A percentile compares a stretch with the other conserved stretches of the same genome.
Evolutionary conservation across 108 stramenopile genomes (phyloP).

Genomic region (Nitzschia putrida): DNA sequence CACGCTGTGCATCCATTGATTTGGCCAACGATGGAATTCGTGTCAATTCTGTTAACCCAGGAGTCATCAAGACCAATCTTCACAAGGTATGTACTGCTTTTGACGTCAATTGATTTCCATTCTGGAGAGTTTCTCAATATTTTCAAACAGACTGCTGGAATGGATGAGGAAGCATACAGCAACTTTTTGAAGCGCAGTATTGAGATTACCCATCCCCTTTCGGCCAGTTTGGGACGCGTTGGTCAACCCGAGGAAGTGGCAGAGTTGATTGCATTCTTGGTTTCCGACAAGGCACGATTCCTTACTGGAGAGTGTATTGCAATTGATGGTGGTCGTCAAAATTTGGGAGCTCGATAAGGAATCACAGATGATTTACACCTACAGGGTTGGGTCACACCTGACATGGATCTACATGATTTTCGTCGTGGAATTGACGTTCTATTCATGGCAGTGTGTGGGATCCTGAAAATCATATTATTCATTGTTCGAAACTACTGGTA

Average conservation of each 20-base stretch:
- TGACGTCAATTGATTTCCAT: neutral
- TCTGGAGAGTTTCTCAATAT: neutral
- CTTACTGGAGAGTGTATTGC: constrained; percentile 69
- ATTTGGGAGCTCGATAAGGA: constrained; percentile 53
- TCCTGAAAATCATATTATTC: too few species aligned
- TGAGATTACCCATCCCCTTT: constrained; percentile 61
- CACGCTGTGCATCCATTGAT: constrained; percentile 61
- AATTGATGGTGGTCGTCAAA: constrained; percentile 63
- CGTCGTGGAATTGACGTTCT: too few species aligned
- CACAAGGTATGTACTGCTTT: constrained; percentile 32
- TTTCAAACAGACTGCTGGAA: constrained; percentile 18
- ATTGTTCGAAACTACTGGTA: too few species aligned
- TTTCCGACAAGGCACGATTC: constrained; percentile 52
- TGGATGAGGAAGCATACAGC: constrained; percentile 55
- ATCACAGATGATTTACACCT: neutral
- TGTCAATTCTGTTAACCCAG: constrained; percentile 69
- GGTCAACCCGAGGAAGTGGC: constrained; percentile 58
- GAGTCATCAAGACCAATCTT: constrained; percentile 64
- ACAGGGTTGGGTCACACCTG: too few species aligned
- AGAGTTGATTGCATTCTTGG: constrained; percentile 62
- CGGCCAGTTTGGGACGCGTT: constrained; percentile 47
- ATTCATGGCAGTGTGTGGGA: too few species aligned
- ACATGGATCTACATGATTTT: too few species aligned
- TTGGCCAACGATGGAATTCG: constrained; percentile 63
- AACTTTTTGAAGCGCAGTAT: constrained; percentile 54